Evolutionary conservation across 257 asterid species (phyloP), one percentile per base, ranked within the genome.

Genomic region (Lavandula angustifolia): DNA sequence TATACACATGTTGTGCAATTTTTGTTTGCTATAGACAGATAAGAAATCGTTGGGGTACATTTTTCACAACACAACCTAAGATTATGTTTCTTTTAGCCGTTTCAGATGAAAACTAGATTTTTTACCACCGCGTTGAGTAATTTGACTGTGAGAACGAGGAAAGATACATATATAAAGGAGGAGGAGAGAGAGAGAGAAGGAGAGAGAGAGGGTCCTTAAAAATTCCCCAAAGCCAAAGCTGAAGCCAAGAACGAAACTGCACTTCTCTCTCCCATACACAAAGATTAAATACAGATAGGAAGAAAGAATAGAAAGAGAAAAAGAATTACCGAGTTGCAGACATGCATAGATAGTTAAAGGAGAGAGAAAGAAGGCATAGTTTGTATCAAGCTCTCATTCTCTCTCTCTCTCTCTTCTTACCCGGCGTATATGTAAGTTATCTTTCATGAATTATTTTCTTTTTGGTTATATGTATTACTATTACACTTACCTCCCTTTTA

Each of bases 361-460:
- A 69, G 66, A 60, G 72, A 69, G 81, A 73, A 70, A 77, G 70
- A 65, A 71, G 66, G 70, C 57, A 54, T 62, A 67, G 75, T 70
- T 81, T 66, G 76, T 67, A 76, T 80, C 91, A 72, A 60, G 47
- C 60, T 68, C 72, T 51, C 63, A 59, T 66, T 71, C 66, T 79
- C 72, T 22, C 27, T 22, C 27, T 22, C 27, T 22, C 16, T 35
- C 64, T 46, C 80, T 69, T 70, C 82, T 86, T 78, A 80, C 78
- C 88, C 87, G 78, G 63, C 27, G 17, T 49, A 79, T 71, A 69
- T 76, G 96, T 86, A 86, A 91, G 98, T 80, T 41, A 64, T 52
- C 43, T 44, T 12, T 73, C 70, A 46, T 70, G 63, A 22, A 43
- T 66, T 69, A 29, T 64, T 42, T 70, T 60, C 13, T 55, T 6